Percentiles rank a stretch among this genome's conserved stretches.
These are phyloP conservation scores for Aquanectria penicillioides DNA, from an alignment of 2,329 filamentous ascomycete genomes.

Conservation along the genomic window DNA sequence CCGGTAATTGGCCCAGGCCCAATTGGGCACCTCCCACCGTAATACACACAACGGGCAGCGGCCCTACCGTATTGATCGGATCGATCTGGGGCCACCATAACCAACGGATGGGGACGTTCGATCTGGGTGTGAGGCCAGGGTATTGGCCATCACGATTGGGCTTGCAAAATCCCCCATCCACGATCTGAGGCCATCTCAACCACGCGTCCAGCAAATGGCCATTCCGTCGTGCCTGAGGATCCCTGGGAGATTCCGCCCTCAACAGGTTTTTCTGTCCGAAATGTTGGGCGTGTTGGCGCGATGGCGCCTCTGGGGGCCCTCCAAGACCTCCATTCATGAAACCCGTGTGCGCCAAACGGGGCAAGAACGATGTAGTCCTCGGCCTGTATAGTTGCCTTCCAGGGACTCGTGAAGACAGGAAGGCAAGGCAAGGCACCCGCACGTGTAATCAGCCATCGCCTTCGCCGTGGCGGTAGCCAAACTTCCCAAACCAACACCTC, in stretches of 20 bases:
- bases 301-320: too few species aligned
- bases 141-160: slow-evolving; percentile 7
- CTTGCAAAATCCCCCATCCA: neutral
- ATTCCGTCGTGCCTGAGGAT: too few species aligned
- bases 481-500: too few species aligned
- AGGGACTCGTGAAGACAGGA: neutral
- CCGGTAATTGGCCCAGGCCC: too few species aligned
- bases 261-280: too few species aligned
- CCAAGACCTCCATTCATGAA: too few species aligned
- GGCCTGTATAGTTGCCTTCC: neutral
- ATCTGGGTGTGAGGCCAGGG: slow-evolving; percentile 3
- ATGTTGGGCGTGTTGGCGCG: too few species aligned
- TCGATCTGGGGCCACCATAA: slow-evolving; percentile 1
- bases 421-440: neutral
- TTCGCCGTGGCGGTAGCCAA: too few species aligned
- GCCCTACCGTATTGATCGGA: slow-evolving; percentile 17
- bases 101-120: neutral
- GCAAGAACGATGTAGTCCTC: neutral
- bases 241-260: too few species aligned
- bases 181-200: neutral
- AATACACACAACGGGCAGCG: slow-evolving; percentile 10
- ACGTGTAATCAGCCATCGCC: neutral
- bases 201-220: too few species aligned
- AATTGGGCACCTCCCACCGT: too few species aligned
- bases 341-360: neutral